Percentiles rank a stretch among this genome's conserved stretches.
Evolutionary conservation across 352 stramenopile species (phyloP).

Genomic region (Phytophthora sp.): DNA sequence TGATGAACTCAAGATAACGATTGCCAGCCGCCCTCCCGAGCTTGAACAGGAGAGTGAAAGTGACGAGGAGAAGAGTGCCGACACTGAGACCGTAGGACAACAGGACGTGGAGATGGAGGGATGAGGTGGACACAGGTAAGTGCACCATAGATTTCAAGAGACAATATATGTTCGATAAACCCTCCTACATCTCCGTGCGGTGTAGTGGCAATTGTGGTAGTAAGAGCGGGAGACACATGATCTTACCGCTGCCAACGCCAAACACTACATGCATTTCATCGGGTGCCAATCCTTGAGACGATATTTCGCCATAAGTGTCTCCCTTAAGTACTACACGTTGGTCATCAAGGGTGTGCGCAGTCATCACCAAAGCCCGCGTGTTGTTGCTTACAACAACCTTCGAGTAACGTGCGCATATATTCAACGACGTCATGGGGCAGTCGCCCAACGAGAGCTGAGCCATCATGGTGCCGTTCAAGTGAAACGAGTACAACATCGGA

Average conservation of each 20-base stretch:
- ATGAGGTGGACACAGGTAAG: conserved; percentile 43
- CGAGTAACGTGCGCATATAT: conserved; percentile 66
- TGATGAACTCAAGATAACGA: conserved; percentile 53
- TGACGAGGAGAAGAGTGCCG: conserved; percentile 40
- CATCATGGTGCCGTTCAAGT: conserved; percentile 73
- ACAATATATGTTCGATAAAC: conserved; percentile 51
- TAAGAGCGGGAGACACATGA: conserved; percentile 63
- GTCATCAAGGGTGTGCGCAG: conserved; percentile 54
- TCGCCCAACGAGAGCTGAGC: conserved; percentile 46
- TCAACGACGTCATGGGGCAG: conserved; percentile 54
- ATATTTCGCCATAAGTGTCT: conserved; percentile 54
- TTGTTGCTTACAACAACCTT: conserved; percentile 76
- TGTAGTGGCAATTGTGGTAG: conserved; percentile 12
- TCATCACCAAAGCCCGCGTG: conserved; percentile 48
- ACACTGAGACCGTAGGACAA: conserved; percentile 42
- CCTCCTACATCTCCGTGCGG: conserved; percentile 34
- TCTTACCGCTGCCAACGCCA: conserved; percentile 57
- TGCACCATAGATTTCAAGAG: conserved; percentile 55
- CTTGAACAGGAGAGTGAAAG: conserved; percentile 64
- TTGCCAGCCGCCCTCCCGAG: conserved; percentile 61
- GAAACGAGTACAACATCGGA: conserved; percentile 71
- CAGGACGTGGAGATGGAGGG: conserved; percentile 88
- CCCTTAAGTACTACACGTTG: conserved; percentile 63
- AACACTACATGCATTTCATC: conserved; percentile 82
- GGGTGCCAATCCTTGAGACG: conserved; percentile 64